A percentile compares a stretch with the other conserved stretches of the same genome.
These are phyloP conservation scores for Moesziomyces aphidis DNA, from an alignment of 1,284 basidiomycete species.

Conservation along the genomic window DNA sequence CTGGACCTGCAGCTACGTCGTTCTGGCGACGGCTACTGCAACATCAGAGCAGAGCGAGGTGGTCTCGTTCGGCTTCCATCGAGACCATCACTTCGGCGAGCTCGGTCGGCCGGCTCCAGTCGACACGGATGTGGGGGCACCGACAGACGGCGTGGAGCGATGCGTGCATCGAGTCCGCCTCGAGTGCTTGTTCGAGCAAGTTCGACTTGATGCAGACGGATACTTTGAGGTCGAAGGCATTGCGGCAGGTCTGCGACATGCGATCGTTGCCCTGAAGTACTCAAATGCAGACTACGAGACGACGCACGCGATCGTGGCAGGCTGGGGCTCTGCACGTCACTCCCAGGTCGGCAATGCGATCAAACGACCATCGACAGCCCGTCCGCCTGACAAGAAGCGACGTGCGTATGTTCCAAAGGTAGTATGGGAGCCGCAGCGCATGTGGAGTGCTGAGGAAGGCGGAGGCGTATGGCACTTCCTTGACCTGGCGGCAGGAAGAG, in stretches of 20 bases:
- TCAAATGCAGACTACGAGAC: not conserved
- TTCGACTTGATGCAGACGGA: slow-evolving; percentile 4
- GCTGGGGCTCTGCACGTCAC: slow-evolving; percentile 46
- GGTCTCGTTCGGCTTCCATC: slow-evolving; percentile 30
- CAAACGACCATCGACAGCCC: not conserved
- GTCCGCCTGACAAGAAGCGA: slow-evolving; percentile 4
- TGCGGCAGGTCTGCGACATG: slow-evolving; percentile 35
- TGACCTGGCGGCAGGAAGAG: slow-evolving; percentile 27
- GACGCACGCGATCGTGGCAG: slow-evolving; percentile 14
- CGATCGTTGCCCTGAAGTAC: slow-evolving; percentile 14
- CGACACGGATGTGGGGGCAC: not conserved
- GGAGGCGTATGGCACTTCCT: not conserved
- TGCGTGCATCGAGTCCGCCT: slow-evolving; percentile 32
- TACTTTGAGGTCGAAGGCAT: slow-evolving; percentile 14
- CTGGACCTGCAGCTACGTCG: slow-evolving; percentile 47
- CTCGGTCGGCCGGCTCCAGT: slow-evolving; percentile 11
- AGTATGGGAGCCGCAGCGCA: slow-evolving; percentile 31
- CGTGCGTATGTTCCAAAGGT: slow-evolving; percentile 17
- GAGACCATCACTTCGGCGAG: slow-evolving; percentile 40
- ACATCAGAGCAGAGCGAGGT: slow-evolving; percentile 12
- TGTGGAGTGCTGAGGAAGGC: slow-evolving; percentile 10
- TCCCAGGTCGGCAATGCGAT: slow-evolving; percentile 30
- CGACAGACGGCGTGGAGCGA: not conserved
- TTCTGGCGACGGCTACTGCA: slow-evolving; percentile 1
- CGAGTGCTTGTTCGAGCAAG: slow-evolving; percentile 8